Evolutionary conservation across 306 rosid species (phyloP).

Genomic region (Trifolium fragiferum): DNA sequence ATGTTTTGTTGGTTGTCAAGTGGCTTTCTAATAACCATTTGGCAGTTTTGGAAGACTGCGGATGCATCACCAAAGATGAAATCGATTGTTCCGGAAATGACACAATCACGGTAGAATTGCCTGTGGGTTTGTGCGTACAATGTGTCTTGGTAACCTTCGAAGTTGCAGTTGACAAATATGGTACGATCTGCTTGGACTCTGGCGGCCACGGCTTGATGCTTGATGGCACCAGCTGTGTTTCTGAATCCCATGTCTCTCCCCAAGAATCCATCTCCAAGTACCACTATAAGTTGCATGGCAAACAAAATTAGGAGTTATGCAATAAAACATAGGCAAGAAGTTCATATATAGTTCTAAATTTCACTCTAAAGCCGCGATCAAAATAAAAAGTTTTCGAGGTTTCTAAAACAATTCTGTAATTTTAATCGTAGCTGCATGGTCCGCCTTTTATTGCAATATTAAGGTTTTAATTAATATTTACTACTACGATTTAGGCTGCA

Average conservation of each 20-base stretch:
- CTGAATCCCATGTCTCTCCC: conserved; percentile 67
- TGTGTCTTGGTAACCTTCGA: conserved; percentile 85
- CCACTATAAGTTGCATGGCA: conserved; percentile 52
- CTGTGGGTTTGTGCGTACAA: conserved; percentile 71
- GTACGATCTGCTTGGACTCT: conserved; percentile 68
- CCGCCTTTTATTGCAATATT: neutral
- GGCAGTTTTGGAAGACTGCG: conserved; percentile 68
- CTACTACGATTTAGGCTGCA: neutral
- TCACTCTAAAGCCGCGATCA: neutral
- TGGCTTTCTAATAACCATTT: conserved; percentile 57
- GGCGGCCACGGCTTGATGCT: conserved; percentile 79
- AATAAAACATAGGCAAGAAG: neutral
- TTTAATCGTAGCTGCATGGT: neutral
- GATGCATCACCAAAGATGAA: conserved; percentile 86
- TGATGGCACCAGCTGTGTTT: conserved; percentile 79
- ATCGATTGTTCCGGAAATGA: conserved; percentile 70
- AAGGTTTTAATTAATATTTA: neutral
- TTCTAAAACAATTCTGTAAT: neutral
- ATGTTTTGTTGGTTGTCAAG: conserved; percentile 59
- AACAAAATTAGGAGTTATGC: neutral
- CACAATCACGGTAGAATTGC: conserved; percentile 71
- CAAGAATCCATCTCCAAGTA: conserved; percentile 72
- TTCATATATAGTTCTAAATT: too few relatives aligned
- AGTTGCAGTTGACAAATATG: conserved; percentile 60
- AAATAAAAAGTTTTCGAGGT: neutral